Evolutionary conservation across 176 grass and related monocot species (phyloP).

Genomic region (Alopecurus myosuroides): DNA sequence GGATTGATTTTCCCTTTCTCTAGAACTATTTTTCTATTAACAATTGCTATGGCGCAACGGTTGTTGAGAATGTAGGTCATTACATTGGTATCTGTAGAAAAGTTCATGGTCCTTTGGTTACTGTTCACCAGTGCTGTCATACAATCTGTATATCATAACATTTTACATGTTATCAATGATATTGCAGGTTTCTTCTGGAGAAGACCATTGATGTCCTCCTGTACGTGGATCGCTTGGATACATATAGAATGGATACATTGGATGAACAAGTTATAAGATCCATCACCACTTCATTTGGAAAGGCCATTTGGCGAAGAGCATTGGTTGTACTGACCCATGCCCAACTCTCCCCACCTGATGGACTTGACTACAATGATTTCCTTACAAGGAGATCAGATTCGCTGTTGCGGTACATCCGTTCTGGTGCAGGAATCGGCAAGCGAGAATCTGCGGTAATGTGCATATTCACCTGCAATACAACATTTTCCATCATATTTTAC

Average conservation of each 20-base stretch:
- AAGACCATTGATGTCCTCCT: conserved; percentile 96
- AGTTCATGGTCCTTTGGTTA: background rate
- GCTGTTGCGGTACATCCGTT: conserved; percentile 58
- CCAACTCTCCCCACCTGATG: conserved; percentile 89
- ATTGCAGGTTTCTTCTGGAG: conserved; percentile 82
- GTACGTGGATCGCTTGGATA: conserved; percentile 88
- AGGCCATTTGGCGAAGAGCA: conserved; percentile 76
- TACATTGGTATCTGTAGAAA: background rate
- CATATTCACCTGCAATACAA: conserved; percentile 2
- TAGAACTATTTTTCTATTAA: background rate
- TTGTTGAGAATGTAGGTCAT: background rate
- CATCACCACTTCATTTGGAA: conserved; percentile 82
- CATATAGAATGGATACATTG: conserved; percentile 80
- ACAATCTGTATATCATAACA: background rate
- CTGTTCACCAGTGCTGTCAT: background rate
- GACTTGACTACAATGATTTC: conserved; percentile 85
- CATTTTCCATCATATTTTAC: background rate
- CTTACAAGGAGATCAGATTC: conserved; percentile 68
- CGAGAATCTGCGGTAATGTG: conserved; percentile 63
- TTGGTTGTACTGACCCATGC: conserved; percentile 90
- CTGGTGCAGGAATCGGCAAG: conserved; percentile 60
- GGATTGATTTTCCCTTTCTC: conserved; percentile 1
- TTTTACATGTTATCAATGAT: conserved; percentile 3
- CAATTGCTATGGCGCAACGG: background rate
- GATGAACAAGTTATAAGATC: conserved; percentile 78